A percentile compares a stretch with the other conserved stretches of the same genome.
Evolutionary conservation across 345 rosid genomes (phyloP).

Genomic region (Eucalyptus sideroxylon): DNA sequence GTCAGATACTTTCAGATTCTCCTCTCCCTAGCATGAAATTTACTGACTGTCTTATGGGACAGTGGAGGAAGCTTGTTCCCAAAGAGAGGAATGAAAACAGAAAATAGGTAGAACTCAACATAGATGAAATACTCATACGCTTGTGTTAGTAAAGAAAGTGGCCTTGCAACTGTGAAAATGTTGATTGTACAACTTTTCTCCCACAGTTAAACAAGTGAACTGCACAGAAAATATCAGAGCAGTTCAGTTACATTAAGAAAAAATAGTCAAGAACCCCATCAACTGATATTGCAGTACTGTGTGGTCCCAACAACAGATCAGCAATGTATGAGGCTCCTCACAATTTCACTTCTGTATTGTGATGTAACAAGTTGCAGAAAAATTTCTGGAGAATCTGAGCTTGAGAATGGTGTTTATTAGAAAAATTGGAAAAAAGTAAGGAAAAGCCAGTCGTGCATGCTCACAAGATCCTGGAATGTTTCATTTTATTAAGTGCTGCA

Average conservation of each 20-base stretch:
- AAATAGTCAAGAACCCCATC: background rate
- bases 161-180: background rate
- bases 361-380: background rate
- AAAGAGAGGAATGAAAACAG: background rate
- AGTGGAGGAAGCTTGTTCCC: background rate
- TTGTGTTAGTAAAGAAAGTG: background rate
- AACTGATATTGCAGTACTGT: background rate
- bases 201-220: background rate
- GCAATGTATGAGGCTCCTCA: background rate
- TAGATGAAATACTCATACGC: background rate
- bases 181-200: background rate
- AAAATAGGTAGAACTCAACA: background rate
- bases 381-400: background rate
- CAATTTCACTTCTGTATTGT: background rate
- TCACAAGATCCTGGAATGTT: background rate
- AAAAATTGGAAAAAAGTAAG: background rate
- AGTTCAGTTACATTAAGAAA: background rate
- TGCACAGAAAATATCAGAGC: background rate
- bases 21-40: background rate
- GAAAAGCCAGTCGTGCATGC: background rate
- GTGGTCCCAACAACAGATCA: background rate
- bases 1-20: background rate
- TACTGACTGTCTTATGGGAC: background rate
- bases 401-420: background rate
- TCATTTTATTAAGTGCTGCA: background rate